Conservation (phyloP, 768 basidiomycete species). For the Tephrocybe rancida region DNA sequence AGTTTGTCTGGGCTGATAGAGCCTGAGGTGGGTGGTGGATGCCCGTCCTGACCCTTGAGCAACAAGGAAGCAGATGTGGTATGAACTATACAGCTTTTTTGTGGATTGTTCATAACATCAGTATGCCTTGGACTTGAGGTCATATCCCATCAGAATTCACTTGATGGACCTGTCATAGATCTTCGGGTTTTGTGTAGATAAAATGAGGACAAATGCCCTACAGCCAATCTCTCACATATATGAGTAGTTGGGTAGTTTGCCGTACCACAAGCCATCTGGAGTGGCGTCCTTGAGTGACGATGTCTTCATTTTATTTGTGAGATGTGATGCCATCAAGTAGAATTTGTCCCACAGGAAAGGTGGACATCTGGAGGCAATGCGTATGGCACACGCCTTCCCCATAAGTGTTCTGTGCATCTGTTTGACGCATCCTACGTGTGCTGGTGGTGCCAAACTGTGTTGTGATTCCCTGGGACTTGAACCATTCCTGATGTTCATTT, state of each 20-base stretch:
- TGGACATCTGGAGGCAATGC: constrained; percentile 19
- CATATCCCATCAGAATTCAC: constrained; percentile 41
- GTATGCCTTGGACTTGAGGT: constrained; percentile 32
- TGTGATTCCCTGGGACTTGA: constrained; percentile 8
- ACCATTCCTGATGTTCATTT: constrained; percentile 14
- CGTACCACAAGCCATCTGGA: constrained; percentile 23
- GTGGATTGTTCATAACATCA: constrained; percentile 26
- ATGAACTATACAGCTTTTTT: constrained; percentile 3
- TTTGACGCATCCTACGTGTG: constrained; percentile 36
- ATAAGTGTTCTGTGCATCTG: constrained; percentile 31
- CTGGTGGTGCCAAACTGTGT: constrained; percentile 25
- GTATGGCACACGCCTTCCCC: constrained; percentile 27
- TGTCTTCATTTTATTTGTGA: constrained; percentile 7
- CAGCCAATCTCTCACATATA: constrained; percentile 35
- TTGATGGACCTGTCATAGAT: constrained; percentile 24
- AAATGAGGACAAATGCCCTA: constrained; percentile 31
- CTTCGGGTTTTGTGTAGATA: constrained; percentile 30
- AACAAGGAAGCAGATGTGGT: not conserved
- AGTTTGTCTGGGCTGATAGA: too few relatives aligned
- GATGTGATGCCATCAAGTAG: constrained; percentile 21
- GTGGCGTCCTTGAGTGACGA: constrained; percentile 10
- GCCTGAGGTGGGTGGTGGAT: too few relatives aligned
- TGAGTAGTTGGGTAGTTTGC: constrained; percentile 25
- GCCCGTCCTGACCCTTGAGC: too few relatives aligned
- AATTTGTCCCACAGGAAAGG: constrained; percentile 30